These are phyloP conservation scores for Neolentinus lepideus DNA, from an alignment of 1,284 basidiomycete species.

Conservation along the genomic window DNA sequence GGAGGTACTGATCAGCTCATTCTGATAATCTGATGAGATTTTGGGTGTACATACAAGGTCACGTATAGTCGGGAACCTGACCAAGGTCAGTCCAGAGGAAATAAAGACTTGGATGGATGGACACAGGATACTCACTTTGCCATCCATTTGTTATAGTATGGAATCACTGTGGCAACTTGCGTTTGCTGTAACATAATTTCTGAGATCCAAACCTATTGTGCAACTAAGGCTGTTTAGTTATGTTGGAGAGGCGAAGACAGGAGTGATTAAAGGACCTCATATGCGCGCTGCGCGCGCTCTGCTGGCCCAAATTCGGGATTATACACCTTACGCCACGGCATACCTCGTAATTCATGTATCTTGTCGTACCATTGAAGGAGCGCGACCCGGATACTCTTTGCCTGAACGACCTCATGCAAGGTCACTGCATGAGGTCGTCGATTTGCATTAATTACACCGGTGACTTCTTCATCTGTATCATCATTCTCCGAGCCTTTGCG, in stretches of 20 bases:
- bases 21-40: background rate
- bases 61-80: slow-evolving; percentile 77
- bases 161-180: slow-evolving; percentile 84
- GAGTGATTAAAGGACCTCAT: slow-evolving; percentile 47
- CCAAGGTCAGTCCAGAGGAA: slow-evolving; percentile 4
- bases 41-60: slow-evolving; percentile 49
- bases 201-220: slow-evolving; percentile 71
- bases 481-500: background rate
- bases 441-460: background rate
- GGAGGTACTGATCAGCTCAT: slow-evolving; percentile 4
- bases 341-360: slow-evolving; percentile 58
- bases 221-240: slow-evolving; percentile 3
- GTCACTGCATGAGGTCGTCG: background rate
- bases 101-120: slow-evolving; percentile 5
- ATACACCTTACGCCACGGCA: slow-evolving; percentile 83
- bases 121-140: slow-evolving; percentile 40
- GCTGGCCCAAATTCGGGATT: slow-evolving; percentile 40
- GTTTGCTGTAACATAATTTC: slow-evolving; percentile 99
- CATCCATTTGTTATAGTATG: slow-evolving; percentile 87
- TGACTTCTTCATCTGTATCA: background rate
- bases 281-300: slow-evolving; percentile 65
- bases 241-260: slow-evolving; percentile 5
- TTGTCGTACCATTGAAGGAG: slow-evolving; percentile 64
- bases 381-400: slow-evolving; percentile 15
- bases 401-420: background rate